Evolutionary conservation across 305 asterid genomes (phyloP), one percentile per base, ranked within the genome.

Genomic region (Fraxinus floribunda): DNA sequence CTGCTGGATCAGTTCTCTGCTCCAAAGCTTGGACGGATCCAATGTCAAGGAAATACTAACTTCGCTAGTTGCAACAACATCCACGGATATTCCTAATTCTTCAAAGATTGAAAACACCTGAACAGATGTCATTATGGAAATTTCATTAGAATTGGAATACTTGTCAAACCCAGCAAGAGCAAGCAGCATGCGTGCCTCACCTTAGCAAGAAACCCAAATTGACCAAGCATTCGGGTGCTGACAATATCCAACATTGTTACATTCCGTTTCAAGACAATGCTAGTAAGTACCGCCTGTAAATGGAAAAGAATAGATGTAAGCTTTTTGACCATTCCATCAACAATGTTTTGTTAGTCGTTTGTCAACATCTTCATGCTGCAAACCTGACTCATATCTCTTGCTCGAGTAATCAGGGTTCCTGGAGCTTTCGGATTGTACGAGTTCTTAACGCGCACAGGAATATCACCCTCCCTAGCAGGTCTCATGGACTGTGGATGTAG

Each of bases 401-500:
- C 46, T 85, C 93, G 88, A 75, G 94, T 92, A 79, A 96, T 96
- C 74, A 94, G 93, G 78, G 98, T 96, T 79, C 99, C 98, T 20
- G 98, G 95, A 88, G 99, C 98, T 88, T 88, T 91, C 9, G 98
- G 93, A 84, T 96, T 96, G 78, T 94, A 96, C 0, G 98, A 96
- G 89, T 96, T 94, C 88, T 96, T 96, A 85, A 94, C 99, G 85
- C 99, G 91, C 71, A 96, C 99, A 20, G 99, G 98, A 84, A 95
- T 90, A 87, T 89, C 97, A 79, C 97, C 99, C 86, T 96, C 99
- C 83, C 98, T 92, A 62, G 98, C 99, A 79, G 99, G 98, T 82
- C 95, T 91, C 99, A 96, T 96, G 81, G 99, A 96, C 91, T 91
- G 98, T 64, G 99, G 99, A 88, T 96, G 99, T 83, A 96, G 98